Evolutionary conservation across 176 grass and related monocot genomes (phyloP).

Genomic region (Pontederia crassipes): DNA sequence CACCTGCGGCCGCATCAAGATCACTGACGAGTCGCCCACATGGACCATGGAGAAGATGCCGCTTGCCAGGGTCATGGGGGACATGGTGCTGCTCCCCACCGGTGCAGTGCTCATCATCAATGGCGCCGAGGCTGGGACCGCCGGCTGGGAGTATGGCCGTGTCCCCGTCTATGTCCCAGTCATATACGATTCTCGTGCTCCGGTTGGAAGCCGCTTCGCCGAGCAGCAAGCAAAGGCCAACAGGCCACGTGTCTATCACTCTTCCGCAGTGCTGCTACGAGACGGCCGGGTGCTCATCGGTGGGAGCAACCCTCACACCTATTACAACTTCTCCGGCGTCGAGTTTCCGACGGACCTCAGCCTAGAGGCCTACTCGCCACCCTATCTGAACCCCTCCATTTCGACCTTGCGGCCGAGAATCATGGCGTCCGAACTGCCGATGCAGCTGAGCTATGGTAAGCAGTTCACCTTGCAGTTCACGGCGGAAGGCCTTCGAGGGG

Average conservation of each 20-base stretch:
- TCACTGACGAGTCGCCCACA: conserved; percentile 30
- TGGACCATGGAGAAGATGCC: conserved; percentile 79
- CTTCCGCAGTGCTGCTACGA: conserved; percentile 48
- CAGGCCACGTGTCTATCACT: conserved; percentile 63
- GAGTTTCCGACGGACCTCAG: conserved; percentile 66
- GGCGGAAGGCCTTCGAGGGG: conserved; percentile 1
- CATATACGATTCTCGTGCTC: conserved; percentile 27
- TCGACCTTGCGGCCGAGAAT: conserved; percentile 19
- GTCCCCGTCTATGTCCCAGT: conserved; percentile 44
- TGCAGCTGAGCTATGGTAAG: conserved; percentile 43
- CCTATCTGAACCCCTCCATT: conserved; percentile 33
- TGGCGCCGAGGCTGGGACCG: conserved; percentile 41
- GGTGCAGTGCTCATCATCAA: conserved; percentile 66
- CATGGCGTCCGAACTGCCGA: conserved; percentile 13
- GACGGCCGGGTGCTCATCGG: conserved; percentile 54
- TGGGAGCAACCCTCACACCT: conserved; percentile 72
- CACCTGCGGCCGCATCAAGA: conserved; percentile 48
- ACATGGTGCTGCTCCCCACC: conserved; percentile 71
- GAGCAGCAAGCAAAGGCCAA: conserved; percentile 5
- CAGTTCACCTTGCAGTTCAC: conserved; percentile 20
- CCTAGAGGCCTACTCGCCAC: conserved; percentile 56
- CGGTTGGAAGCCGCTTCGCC: conserved; percentile 30
- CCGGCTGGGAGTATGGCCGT: conserved; percentile 59
- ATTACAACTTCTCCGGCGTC: conserved; percentile 51
- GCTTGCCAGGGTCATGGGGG: conserved; percentile 38